Evolutionary conservation across 2,329 filamentous ascomycete species (phyloP).

Genomic region (Mariannaea elegans): DNA sequence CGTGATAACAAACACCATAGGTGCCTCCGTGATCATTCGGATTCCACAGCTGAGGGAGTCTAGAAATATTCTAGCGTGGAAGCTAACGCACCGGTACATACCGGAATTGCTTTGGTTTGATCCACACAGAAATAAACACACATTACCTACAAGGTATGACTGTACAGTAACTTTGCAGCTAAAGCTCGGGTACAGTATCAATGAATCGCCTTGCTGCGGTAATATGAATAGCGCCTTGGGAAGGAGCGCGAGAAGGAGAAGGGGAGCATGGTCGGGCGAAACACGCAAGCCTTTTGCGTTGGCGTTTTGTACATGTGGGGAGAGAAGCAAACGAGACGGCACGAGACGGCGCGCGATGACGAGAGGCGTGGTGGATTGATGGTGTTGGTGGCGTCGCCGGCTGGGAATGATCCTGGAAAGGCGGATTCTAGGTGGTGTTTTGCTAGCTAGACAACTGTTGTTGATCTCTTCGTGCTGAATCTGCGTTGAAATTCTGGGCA

Average conservation of each 20-base stretch:
- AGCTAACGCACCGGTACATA: neutral
- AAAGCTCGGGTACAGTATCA: neutral
- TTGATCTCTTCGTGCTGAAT: neutral
- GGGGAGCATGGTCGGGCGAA: neutral
- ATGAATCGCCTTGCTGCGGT: neutral
- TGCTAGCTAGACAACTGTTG: too few species aligned
- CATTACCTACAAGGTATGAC: too few species aligned
- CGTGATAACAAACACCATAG: constrained; percentile 1
- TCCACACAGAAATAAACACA: constrained; percentile 4
- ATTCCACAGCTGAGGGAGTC: constrained; percentile 25
- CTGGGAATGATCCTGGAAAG: too few species aligned
- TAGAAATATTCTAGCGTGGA: constrained; percentile 39
- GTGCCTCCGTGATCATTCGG: constrained; percentile 1
- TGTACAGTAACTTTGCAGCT: neutral
- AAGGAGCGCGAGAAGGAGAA: neutral
- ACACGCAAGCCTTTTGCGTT: too few species aligned
- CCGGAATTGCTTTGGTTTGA: neutral
- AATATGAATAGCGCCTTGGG: neutral
- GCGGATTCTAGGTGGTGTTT: too few species aligned
- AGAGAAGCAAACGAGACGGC: too few species aligned
- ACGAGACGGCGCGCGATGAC: too few species aligned
- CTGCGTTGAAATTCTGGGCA: neutral
- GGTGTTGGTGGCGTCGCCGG: neutral
- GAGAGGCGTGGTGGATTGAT: too few species aligned
- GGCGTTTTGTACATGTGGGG: too few species aligned